Percentiles rank a stretch among this genome's conserved stretches.
Conservation (phyloP, 1,284 basidiomycete species). For the Cronartium quercuum region DNA sequence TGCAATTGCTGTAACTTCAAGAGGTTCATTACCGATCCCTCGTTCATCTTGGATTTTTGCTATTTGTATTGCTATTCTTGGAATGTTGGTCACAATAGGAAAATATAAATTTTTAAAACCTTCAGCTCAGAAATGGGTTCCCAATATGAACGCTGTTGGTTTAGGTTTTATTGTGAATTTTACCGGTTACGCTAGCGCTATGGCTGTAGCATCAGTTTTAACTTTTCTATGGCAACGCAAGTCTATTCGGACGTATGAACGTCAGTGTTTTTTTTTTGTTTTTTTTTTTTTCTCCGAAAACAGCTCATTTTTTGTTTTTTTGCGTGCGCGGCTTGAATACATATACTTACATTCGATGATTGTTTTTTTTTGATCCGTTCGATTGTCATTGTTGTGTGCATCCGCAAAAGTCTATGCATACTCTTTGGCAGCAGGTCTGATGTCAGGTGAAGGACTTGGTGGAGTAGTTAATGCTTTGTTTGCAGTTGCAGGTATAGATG, state of each 20-base stretch:
- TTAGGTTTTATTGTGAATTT: constrained; percentile 58
- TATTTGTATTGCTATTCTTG: constrained; percentile 56
- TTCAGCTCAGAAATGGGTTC: constrained; percentile 57
- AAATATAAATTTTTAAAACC: constrained; percentile 58
- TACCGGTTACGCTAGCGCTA: constrained; percentile 56
- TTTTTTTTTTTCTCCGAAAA: background rate
- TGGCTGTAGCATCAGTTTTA: constrained; percentile 51
- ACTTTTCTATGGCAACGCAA: constrained; percentile 54
- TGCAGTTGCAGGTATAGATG: constrained; percentile 43
- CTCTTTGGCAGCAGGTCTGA: constrained; percentile 58
- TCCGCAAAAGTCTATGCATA: constrained; percentile 57
- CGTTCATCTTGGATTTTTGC: constrained; percentile 61
- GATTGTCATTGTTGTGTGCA: background rate
- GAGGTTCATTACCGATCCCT: constrained; percentile 53
- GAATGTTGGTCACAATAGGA: constrained; percentile 54
- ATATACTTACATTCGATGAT: background rate
- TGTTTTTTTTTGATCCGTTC: background rate
- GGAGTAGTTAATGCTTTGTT: constrained; percentile 60
- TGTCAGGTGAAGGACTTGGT: constrained; percentile 64
- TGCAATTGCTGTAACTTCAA: constrained; percentile 54
- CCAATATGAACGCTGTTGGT: constrained; percentile 64
- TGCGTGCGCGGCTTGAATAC: background rate
- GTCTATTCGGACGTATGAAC: constrained; percentile 51
- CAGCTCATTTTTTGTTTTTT: background rate
- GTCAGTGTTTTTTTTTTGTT: constrained; percentile 46